A percentile compares a stretch with the other conserved stretches of the same genome.
Conservation (phyloP, 2,329 filamentous ascomycete species). For the Scedosporium apiospermum region DNA sequence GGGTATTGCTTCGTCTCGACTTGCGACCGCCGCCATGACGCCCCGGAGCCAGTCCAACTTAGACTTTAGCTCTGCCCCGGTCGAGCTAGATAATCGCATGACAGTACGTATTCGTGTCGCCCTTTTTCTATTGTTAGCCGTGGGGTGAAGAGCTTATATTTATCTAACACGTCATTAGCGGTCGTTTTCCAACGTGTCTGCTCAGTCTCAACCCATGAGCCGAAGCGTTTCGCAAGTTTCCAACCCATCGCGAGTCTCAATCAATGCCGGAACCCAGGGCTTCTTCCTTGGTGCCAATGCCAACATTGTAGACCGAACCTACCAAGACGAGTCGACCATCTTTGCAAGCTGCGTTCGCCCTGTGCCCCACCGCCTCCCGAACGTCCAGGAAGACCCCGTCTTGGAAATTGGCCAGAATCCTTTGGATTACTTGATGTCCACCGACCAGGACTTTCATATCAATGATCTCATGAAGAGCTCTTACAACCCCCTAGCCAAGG, state of each 20-base stretch:
- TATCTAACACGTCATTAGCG: not conserved
- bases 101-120: conserved; percentile 2
- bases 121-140: not conserved
- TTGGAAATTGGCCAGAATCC: conserved; percentile 28
- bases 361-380: conserved; percentile 18
- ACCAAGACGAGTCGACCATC: conserved; percentile 20
- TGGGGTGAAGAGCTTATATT: not conserved
- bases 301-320: conserved; percentile 17
- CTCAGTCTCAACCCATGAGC: conserved; percentile 28
- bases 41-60: conserved; percentile 12
- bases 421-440: conserved; percentile 25
- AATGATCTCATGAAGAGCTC: conserved; percentile 13
- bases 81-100: conserved; percentile 1
- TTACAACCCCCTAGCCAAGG: conserved; percentile 14
- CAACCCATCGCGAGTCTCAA: conserved; percentile 14
- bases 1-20: not conserved
- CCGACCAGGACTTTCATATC: conserved; percentile 15
- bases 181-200: conserved; percentile 4
- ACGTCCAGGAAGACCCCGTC: conserved; percentile 24
- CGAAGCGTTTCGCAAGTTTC: conserved; percentile 33
- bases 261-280: not conserved
- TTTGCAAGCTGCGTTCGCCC: conserved; percentile 7
- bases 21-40: conserved; percentile 5
- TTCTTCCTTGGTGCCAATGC: not conserved
- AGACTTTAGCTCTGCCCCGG: conserved; percentile 6